Evolutionary conservation across 2,329 filamentous ascomycete genomes (phyloP).

Genomic region (Acrodontium crateriforme): DNA sequence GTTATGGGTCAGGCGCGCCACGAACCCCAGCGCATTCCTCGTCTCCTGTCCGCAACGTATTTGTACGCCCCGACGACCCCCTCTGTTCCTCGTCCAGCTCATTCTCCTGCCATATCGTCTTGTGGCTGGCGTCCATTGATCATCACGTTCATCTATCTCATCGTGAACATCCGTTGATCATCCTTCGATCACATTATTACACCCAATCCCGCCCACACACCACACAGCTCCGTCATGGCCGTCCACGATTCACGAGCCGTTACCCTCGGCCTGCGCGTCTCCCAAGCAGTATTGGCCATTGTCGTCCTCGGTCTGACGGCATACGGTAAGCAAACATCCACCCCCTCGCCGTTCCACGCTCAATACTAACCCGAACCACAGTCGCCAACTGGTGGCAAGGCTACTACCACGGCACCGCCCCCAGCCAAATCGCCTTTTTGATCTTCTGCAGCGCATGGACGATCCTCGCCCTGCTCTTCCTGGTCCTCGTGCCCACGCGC

Average conservation of each 20-base stretch:
- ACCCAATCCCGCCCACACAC: no score
- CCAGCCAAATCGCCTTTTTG: constrained; percentile 57
- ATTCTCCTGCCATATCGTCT: no score
- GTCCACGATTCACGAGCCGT: constrained; percentile 18
- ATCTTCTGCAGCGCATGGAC: constrained; percentile 71
- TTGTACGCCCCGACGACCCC: no score
- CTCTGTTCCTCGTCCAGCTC: no score
- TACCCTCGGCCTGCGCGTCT: constrained; percentile 49
- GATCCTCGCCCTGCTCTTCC: constrained; percentile 53
- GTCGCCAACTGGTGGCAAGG: constrained; percentile 41
- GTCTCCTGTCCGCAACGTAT: no score
- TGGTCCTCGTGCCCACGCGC: constrained; percentile 47
- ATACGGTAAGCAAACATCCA: constrained; percentile 43
- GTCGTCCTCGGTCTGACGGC: constrained; percentile 62
- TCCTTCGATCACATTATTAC: no score
- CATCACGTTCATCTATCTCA: no score
- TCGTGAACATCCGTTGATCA: no score
- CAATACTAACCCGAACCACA: constrained; percentile 20
- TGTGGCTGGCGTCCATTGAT: no score
- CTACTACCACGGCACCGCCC: constrained; percentile 39
- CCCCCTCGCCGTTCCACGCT: not conserved
- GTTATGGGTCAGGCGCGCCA: no score
- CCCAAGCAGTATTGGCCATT: constrained; percentile 54
- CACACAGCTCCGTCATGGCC: no score
- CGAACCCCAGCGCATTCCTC: no score